phyloP scores from a whole-genome alignment of 2,329 filamentous ascomycete genomes.

The Cadophora gregata region DNA sequence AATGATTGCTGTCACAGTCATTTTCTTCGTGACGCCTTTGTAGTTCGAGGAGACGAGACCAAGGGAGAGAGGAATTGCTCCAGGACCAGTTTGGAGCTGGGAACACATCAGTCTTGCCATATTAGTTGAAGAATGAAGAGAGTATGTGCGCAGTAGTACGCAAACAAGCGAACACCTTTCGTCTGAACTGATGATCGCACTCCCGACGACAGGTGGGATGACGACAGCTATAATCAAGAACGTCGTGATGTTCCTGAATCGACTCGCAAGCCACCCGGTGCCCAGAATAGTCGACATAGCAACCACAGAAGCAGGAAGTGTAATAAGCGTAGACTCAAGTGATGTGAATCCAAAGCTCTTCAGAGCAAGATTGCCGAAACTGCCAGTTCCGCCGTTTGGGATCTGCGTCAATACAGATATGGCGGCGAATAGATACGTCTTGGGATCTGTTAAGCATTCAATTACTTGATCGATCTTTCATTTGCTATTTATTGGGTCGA shows the following conservation, averaged over 20 bases:
- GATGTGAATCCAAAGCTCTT: constrained; percentile 46
- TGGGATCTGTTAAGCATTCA: constrained; percentile 60
- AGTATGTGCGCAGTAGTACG: constrained; percentile 38
- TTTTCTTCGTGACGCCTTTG: constrained; percentile 44
- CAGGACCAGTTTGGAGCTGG: constrained; percentile 41
- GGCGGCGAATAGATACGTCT: constrained; percentile 61
- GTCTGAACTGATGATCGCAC: constrained; percentile 33
- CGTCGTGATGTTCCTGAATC: constrained; percentile 34
- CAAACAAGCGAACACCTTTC: constrained; percentile 40
- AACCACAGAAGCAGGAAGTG: constrained; percentile 34
- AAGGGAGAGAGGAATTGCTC: constrained; percentile 42
- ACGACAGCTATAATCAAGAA: constrained; percentile 35
- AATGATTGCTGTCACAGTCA: constrained; percentile 39
- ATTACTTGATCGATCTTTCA: constrained; percentile 53
- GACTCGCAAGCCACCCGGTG: constrained; percentile 47
- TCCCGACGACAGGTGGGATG: constrained; percentile 38
- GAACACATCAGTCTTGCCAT: constrained; percentile 42
- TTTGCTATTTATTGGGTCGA: constrained; percentile 55
- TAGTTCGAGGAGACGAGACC: constrained; percentile 42
- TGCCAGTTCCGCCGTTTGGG: constrained; percentile 64
- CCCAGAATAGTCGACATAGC: constrained; percentile 31
- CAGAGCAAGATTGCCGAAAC: constrained; percentile 57
- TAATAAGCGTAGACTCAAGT: constrained; percentile 43
- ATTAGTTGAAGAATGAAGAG: neutral
- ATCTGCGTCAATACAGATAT: constrained; percentile 61